These are phyloP conservation scores for Collybiopsis confluens DNA, from an alignment of 768 basidiomycete genomes.

Conservation along the genomic window DNA sequence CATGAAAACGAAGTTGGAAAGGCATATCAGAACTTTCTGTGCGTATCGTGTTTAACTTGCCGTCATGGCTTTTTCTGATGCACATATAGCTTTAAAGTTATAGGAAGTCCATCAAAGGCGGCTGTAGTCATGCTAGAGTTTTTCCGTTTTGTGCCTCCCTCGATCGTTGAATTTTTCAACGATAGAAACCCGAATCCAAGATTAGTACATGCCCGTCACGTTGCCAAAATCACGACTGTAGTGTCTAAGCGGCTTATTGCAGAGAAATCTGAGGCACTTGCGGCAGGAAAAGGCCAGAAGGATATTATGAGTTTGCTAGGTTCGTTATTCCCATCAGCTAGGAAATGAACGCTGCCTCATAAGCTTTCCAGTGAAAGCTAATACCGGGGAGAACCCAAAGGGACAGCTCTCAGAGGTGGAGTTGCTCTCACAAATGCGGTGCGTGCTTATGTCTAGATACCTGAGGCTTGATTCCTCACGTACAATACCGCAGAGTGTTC, in stretches of 20 bases:
- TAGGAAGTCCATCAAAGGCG: slow-evolving; percentile 13
- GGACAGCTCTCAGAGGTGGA: slow-evolving; percentile 17
- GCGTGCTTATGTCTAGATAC: background rate
- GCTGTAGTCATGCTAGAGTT: background rate
- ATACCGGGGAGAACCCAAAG: slow-evolving; percentile 14
- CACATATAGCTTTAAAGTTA: slow-evolving; percentile 15
- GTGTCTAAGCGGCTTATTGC: slow-evolving; percentile 4
- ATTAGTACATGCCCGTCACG: background rate
- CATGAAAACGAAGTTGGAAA: slow-evolving; percentile 31
- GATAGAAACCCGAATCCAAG: background rate
- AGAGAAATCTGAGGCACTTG: slow-evolving; percentile 1
- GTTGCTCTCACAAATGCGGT: slow-evolving; percentile 23
- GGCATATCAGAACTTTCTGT: slow-evolving; percentile 34
- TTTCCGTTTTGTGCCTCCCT: slow-evolving; percentile 11
- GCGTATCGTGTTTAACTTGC: background rate
- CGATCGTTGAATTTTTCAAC: slow-evolving; percentile 17
- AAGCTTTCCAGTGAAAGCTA: slow-evolving; percentile 13
- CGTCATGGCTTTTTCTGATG: background rate
- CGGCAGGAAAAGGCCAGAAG: slow-evolving; percentile 10
- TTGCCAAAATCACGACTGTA: slow-evolving; percentile 2
- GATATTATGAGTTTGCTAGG: slow-evolving; percentile 35
- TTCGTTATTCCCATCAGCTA: slow-evolving; percentile 10
- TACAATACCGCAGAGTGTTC: no score
- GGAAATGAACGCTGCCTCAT: background rate
- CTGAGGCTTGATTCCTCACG: no score